Conservation (phyloP, 1,139 yeast species). For the Candida glucosophila region DNA sequence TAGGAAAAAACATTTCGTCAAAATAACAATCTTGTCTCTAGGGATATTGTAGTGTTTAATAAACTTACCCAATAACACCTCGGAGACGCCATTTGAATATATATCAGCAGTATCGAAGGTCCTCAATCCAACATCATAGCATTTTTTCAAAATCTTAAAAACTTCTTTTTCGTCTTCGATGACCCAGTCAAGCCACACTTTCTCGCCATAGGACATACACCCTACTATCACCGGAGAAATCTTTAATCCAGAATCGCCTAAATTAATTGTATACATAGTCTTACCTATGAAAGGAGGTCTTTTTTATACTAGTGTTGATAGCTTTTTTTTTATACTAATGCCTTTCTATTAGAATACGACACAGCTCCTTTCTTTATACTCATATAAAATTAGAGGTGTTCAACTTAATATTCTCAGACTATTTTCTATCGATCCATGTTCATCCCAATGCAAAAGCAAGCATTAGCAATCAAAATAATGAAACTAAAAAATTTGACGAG, state of each 20-base stretch:
- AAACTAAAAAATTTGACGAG: too few species aligned
- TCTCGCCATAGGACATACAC: constrained; percentile 48
- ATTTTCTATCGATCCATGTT: too few species aligned
- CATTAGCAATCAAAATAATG: too few species aligned
- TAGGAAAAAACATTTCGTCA: constrained; percentile 25
- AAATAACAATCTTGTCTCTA: constrained; percentile 21
- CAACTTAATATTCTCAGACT: too few species aligned
- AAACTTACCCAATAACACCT: constrained; percentile 15
- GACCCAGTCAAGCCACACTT: constrained; percentile 41
- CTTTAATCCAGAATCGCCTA: constrained; percentile 45
- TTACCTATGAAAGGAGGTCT: too few species aligned
- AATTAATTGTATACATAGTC: too few species aligned
- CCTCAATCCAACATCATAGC: constrained; percentile 42
- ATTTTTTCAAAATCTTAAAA: constrained; percentile 32
- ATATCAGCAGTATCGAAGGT: constrained; percentile 28
- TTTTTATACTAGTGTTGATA: too few species aligned
- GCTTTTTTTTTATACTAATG: too few species aligned
- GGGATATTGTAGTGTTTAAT: constrained; percentile 16
- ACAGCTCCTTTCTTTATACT: too few species aligned
- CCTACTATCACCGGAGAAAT: constrained; percentile 47
- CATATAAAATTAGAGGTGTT: too few species aligned
- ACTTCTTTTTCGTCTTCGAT: constrained; percentile 21
- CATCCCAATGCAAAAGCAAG: too few species aligned
- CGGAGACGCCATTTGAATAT: constrained; percentile 19
- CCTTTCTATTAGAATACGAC: too few species aligned